A percentile compares a stretch with the other conserved stretches of the same genome.
phyloP scores from a whole-genome alignment of 164 flowering plant species.

The Vitis riparia region DNA sequence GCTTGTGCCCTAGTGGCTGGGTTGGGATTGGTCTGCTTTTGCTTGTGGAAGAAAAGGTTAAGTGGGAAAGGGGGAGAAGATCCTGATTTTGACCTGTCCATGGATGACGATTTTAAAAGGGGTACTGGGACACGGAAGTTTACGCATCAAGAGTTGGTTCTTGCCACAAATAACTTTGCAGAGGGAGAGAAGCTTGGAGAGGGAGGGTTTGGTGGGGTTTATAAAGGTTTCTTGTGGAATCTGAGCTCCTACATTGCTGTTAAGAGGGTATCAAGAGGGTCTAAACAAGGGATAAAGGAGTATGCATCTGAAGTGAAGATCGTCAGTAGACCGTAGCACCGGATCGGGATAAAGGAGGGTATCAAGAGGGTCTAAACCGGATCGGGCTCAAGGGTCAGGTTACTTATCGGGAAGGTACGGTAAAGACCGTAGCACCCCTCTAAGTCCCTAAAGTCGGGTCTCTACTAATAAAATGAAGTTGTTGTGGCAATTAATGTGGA shows the following conservation, averaged over 20 bases:
- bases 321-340: conserved; percentile 3
- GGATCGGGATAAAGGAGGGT: no score
- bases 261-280: conserved; percentile 21
- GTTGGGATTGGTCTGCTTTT: not conserved
- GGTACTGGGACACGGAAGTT: conserved; percentile 11
- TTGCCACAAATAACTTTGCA: not conserved
- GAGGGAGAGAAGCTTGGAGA: not conserved
- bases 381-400: no score
- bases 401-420: no score
- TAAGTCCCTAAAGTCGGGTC: no score
- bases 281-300: conserved; percentile 27
- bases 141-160: not conserved
- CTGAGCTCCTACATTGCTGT: conserved; percentile 17
- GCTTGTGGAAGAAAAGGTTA: not conserved
- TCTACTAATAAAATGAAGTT: no score
- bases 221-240: conserved; percentile 6
- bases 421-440: no score
- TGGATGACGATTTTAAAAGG: conserved; percentile 13
- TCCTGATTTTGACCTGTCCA: not conserved
- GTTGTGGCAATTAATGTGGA: no score
- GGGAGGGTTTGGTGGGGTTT: conserved; percentile 3
- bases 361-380: no score
- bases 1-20: not conserved
- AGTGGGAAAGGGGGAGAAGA: not conserved
- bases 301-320: conserved; percentile 26